Evolutionary conservation across 2,329 filamentous ascomycete species (phyloP), one percentile per base, ranked within the genome.

Genomic region (Neofusicoccum sp.): DNA sequence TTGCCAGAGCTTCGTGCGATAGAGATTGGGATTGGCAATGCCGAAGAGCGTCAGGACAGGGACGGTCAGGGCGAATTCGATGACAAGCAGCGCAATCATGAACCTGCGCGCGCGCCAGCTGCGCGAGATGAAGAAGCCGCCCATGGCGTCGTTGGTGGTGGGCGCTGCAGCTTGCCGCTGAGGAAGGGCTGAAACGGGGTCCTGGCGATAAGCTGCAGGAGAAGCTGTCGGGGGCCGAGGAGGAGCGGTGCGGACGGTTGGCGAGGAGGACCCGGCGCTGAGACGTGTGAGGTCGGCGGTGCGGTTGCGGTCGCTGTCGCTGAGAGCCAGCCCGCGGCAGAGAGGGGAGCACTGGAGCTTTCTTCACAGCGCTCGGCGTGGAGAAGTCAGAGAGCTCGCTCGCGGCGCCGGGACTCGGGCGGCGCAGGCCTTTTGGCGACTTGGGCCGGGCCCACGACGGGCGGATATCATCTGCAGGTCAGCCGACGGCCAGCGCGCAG

Each of bases 21-120:
- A 93, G 61, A 88, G 81, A 73, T 93, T 84, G 14, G 90, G 90
- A 68, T 90, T 87, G 37, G 89, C 85, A 70, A 93, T 86, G 68
- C 87, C 89, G 73, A 90, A 91, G 59, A 93, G 82, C 41, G 90
- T 83, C 66, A 94, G 83, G 56, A 85, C 78, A 14, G 87, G 83
- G 62, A 94, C 80, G 29, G 88, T 85, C 66, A 87, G 83, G 41
- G 79, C 76, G 59, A 93, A 82, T 77, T 94, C 91, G 58, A 87
- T 71, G 56, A 85, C 71, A 79, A 93, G 85, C 67, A 91, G 79
- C 54, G 74, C 80, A 66, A 82, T 78, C 67, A 87, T 76, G 66
- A 82, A 65, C 67, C 79, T 81, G 45, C 82, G 81, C 33, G 82
- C 76, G 62, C 82, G 81, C 80, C 85, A 87, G 71, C 80, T 76